Evolutionary conservation across 805 yeast genomes (phyloP), one percentile per base, ranked within the genome.

Genomic region (Wickerhamiella australiensis): DNA sequence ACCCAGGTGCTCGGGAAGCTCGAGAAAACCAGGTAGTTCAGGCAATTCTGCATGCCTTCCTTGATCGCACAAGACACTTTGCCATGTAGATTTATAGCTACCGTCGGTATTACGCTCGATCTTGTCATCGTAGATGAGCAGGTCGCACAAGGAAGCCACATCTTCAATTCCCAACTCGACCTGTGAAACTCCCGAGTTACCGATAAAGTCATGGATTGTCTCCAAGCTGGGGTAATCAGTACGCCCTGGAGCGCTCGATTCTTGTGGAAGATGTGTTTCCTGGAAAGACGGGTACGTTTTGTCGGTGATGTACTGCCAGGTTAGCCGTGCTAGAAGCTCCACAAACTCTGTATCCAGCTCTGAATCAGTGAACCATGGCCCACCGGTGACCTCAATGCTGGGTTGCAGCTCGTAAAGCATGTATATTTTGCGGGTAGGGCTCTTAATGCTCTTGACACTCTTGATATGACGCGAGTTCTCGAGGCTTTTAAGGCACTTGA

Each of bases 361-460:
- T 31, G 88, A 79, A 62, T 92, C 98, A 0, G 96, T 87, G 62
- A 88, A 92, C 98, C 98, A 92, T 3, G 97, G 97, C 4, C 98
- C 98, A 55, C 98, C 98, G 0, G 97, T 92, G 35, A 92, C 92
- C 56, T 90, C 97, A 27, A 85, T 80, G 2, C 94, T 82, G 4
- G 98, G 98, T 62, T 87, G 95, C 56, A 92, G 69, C 61, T 85
- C 80, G 63, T 88, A 90, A 49, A 92, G 72, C 97, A 92, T 92
- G 66, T 90, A 94, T 29, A 92, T 90, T 61, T 92, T 92, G 56
- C 98, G 75, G 1, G 96, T 90, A 12, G 97, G 96, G 64, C 77
- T 80, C 61, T 68, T 90, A 27, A 92, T 97, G 21, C 85, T 78
- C 62, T 92, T 90, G 61, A 92, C 86, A 53, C 84, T 75, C 64